These are phyloP conservation scores for Candida neerlandica DNA, from an alignment of 1,139 yeast species.

Conservation along the genomic window DNA sequence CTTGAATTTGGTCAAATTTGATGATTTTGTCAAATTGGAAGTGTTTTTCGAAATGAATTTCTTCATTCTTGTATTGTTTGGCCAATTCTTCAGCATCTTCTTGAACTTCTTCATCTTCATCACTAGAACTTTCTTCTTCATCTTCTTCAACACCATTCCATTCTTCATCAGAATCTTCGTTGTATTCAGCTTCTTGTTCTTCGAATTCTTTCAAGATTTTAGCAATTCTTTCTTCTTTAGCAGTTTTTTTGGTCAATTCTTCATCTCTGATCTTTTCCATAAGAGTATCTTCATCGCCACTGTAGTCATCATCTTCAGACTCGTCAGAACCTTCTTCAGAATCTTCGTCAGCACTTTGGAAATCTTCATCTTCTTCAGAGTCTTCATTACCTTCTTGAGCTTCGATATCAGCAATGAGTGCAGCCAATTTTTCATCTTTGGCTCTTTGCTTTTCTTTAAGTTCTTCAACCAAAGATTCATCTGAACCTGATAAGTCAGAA, in stretches of 20 bases:
- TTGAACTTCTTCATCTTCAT: constrained; percentile 38
- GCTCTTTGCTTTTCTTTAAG: constrained; percentile 26
- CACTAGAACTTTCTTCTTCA: constrained; percentile 23
- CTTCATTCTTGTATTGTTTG: constrained; percentile 43
- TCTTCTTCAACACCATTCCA: constrained; percentile 13
- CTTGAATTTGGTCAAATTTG: constrained; percentile 42
- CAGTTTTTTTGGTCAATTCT: constrained; percentile 18
- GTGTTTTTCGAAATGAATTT: constrained; percentile 48
- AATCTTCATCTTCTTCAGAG: constrained; percentile 36
- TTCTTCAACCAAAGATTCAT: constrained; percentile 23
- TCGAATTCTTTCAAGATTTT: constrained; percentile 43
- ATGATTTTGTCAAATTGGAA: constrained; percentile 47
- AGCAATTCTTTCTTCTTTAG: constrained; percentile 28
- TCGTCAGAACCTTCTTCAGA: constrained; percentile 26
- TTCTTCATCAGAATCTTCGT: constrained; percentile 45
- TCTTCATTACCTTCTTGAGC: constrained; percentile 30
- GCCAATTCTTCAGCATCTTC: constrained; percentile 47
- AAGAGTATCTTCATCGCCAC: constrained; percentile 19
- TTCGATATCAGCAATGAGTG: constrained; percentile 7
- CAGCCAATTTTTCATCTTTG: constrained; percentile 23
- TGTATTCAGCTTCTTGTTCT: constrained; percentile 42
- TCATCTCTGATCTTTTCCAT: constrained; percentile 6
- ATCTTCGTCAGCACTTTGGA: constrained; percentile 40
- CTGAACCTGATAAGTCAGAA: constrained; percentile 20
- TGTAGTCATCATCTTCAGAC: constrained; percentile 23